Evolutionary conservation across 2,329 filamentous ascomycete genomes (phyloP), one percentile per base, ranked within the genome.

Genomic region (Diaporthe sp.): DNA sequence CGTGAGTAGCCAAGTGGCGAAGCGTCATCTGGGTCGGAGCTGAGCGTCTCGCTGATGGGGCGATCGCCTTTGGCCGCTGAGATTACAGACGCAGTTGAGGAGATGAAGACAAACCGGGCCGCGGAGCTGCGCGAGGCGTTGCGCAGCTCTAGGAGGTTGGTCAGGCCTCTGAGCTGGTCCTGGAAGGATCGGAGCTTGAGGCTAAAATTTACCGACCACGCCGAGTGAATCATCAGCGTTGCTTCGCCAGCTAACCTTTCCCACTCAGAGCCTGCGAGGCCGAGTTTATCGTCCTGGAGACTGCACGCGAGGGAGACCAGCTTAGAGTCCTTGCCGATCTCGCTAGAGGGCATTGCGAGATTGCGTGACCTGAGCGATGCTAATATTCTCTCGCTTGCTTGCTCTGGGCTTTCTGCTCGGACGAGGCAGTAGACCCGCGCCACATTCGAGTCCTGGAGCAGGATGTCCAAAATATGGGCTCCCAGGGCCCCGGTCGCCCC

Each of bases 161-260:
- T 82, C 2, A 87, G 81, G 7, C 86, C 88, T 71, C 89, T 86
- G 78, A 88, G 84, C 22, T 84, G 81, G 1, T 79, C 71, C 74
- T 89, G 88, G 78, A 90, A 90, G 74, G 84, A 87, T 19, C 81
- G 79, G 13, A 90, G 84, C 6, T 82, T 82, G 67, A 89, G 81
- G 76, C 87, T 89, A 82, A 90, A 90, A 80, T 90, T 90, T 53
- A 90, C 89, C 7, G 87, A 83, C 89, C 89, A 89, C 7, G 88
- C 87, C 51, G 84, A 84, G 81, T 90, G 88, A 34, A 90, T 86
- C 53, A 88, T 84, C 2, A 87, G 81, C 1, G 88, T 89, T 2
- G 86, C 82, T 74, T 87, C 82, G 4, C 77, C 77, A 0, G 84
- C 82, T 2, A 92, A 79, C 3, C 80, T 75, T 2, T 81, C 74